These are phyloP conservation scores for Dujonia santamariae DNA, from an alignment of 1,139 yeast species.

Conservation along the genomic window DNA sequence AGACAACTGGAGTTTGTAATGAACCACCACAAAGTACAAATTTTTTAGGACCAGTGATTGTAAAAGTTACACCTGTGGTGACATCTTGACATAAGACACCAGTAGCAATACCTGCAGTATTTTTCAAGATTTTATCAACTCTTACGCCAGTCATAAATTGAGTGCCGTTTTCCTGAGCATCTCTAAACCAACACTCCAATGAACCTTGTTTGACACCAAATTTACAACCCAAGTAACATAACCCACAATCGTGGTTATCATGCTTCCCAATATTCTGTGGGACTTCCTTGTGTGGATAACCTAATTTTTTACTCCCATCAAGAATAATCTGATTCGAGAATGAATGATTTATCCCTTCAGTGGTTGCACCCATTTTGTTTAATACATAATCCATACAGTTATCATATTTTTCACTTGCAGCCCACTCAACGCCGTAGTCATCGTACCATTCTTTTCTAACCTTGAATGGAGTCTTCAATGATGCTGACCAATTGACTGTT, in stretches of 20 bases:
- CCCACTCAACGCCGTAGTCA: constrained; percentile 48
- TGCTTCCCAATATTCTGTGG: constrained; percentile 54
- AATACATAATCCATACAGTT: constrained; percentile 48
- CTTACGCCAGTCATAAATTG: constrained; percentile 47
- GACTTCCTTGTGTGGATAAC: constrained; percentile 39
- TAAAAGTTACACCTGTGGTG: constrained; percentile 26
- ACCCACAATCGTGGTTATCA: constrained; percentile 46
- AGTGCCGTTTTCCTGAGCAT: constrained; percentile 48
- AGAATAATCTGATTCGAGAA: constrained; percentile 44
- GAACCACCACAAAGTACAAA: constrained; percentile 51
- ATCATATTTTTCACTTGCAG: constrained; percentile 42
- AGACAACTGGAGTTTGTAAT: constrained; percentile 49
- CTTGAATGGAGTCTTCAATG: constrained; percentile 50
- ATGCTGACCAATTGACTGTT: constrained; percentile 63
- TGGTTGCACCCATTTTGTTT: constrained; percentile 50
- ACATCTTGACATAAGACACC: constrained; percentile 40
- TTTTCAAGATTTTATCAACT: constrained; percentile 40
- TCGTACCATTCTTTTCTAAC: constrained; percentile 57
- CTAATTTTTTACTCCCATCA: constrained; percentile 47
- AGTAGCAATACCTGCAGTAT: constrained; percentile 40
- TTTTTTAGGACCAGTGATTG: constrained; percentile 45
- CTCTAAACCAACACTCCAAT: constrained; percentile 50
- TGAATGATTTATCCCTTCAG: constrained; percentile 44
- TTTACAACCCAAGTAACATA: constrained; percentile 53
- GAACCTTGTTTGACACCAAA: constrained; percentile 57